Evolutionary conservation across 2,329 filamentous ascomycete genomes (phyloP).

Genomic region (Colletotrichum sp.): DNA sequence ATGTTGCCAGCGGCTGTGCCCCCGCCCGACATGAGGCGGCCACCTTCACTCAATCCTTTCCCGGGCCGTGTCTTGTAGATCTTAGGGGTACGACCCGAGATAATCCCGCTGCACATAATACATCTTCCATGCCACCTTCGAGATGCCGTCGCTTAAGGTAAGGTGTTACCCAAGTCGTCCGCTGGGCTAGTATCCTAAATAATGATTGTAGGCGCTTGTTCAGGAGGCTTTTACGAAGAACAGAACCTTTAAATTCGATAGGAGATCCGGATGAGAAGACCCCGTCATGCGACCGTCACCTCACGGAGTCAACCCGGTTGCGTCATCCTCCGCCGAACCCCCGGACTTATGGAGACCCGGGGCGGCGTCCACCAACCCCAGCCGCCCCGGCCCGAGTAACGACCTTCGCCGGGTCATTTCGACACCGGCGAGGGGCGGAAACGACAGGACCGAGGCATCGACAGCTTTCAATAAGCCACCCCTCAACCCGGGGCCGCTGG

Average conservation of each 20-base stretch:
- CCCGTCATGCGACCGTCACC: background rate
- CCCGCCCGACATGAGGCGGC: background rate
- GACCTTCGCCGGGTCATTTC: too few species aligned
- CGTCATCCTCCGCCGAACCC: background rate
- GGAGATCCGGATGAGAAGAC: background rate
- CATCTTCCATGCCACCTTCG: background rate
- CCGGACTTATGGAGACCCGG: background rate
- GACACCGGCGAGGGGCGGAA: too few species aligned
- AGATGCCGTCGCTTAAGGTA: background rate
- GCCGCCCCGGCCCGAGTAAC: background rate
- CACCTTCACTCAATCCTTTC: rapidly evolving
- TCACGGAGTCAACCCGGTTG: background rate
- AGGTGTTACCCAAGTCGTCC: rapidly evolving
- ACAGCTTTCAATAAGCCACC: rapidly evolving
- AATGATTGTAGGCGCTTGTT: background rate
- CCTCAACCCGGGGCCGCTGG: background rate
- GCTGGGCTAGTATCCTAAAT: background rate
- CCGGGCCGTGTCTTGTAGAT: rapidly evolving
- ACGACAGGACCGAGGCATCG: background rate
- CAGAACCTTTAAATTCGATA: too few species aligned
- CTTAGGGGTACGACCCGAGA: background rate
- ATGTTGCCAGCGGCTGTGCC: background rate
- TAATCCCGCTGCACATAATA: background rate
- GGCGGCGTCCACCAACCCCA: background rate
- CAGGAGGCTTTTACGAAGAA: too few species aligned